Base-by-base conservation (phyloP, 257 asterid genomes). In the Thymus mandschuricus region DNA sequence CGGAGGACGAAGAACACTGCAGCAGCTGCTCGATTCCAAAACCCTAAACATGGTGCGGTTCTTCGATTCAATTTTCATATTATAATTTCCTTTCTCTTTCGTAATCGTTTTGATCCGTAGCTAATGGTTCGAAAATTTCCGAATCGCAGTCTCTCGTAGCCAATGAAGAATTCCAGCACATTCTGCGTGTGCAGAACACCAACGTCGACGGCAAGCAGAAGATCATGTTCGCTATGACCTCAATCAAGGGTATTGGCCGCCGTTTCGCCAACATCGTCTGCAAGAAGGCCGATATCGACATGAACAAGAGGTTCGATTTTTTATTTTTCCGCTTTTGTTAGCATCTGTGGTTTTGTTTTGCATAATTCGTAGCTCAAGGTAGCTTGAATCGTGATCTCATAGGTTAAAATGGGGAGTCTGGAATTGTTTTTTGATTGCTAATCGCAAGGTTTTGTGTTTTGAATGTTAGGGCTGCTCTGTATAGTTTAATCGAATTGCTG, bases 171-270 rank as follows among this genome's bases (percentile, higher is more conserved):
- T 92, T 92, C 76, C 98, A 92, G 88, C 98, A 92, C 83, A 92
- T 92, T 83, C 88, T 92, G 62, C 98, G 98, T 90, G 85, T 92
- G 51, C 97, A 90, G 80, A 92, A 92, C 69, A 92, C 98, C 0
- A 92, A 92, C 65, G 98, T 92, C 0, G 98, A 90, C 59, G 98
- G 98, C 13, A 92, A 92, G 71, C 96, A 92, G 84, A 92, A 92
- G 85, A 92, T 92, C 70, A 92, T 92, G 98, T 92, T 88, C 49
- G 98, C 98, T 48, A 21, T 92, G 90, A 92, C 97, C 70, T 87
- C 98, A 10, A 92, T 92, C 83, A 92, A 92, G 82, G 98, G 98
- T 87, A 90, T 92, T 1, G 97, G 98, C 21, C 97, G 98, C 60
- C 97, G 98, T 56, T 92, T 92, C 81, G 89, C 97, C 62, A 92